These are phyloP conservation scores for Toxicodendron radicans DNA, from an alignment of 345 rosid species.

Conservation along the genomic window DNA sequence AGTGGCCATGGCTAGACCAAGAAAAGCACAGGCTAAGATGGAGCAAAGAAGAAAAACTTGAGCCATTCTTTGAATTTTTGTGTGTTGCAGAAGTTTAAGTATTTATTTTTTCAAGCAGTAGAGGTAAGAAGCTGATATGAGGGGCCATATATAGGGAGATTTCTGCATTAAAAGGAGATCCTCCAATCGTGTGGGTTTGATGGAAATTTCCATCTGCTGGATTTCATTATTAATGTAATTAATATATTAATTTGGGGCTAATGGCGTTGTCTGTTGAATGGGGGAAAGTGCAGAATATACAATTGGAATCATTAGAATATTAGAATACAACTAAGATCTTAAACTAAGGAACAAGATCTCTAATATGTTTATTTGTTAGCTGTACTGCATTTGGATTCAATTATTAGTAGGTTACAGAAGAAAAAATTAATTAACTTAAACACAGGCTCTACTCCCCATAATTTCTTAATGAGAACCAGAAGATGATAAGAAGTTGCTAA, in stretches of 20 bases:
- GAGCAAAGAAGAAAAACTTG: conserved; percentile 29
- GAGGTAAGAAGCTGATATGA: neutral
- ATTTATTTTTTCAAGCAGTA: neutral
- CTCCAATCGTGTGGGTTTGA: conserved; percentile 32
- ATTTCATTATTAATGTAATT: conserved; percentile 20
- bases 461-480: neutral
- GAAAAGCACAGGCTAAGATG: conserved; percentile 27
- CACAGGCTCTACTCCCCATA: conserved; percentile 6
- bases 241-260: neutral
- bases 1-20: conserved; percentile 33
- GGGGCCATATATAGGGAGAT: conserved; percentile 10
- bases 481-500: conserved; percentile 14
- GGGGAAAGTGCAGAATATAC: conserved; percentile 31
- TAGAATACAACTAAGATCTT: conserved; percentile 34
- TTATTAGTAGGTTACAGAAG: neutral
- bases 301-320: conserved; percentile 38
- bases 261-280: conserved; percentile 36
- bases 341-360: conserved; percentile 41
- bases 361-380: conserved; percentile 33
- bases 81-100: conserved; percentile 5
- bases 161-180: conserved; percentile 9
- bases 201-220: conserved; percentile 43
- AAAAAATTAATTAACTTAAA: neutral
- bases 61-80: conserved; percentile 26
- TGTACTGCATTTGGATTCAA: conserved; percentile 9